Evolutionary conservation across 768 basidiomycete species (phyloP).

Genomic region (Podaxis sp.): DNA sequence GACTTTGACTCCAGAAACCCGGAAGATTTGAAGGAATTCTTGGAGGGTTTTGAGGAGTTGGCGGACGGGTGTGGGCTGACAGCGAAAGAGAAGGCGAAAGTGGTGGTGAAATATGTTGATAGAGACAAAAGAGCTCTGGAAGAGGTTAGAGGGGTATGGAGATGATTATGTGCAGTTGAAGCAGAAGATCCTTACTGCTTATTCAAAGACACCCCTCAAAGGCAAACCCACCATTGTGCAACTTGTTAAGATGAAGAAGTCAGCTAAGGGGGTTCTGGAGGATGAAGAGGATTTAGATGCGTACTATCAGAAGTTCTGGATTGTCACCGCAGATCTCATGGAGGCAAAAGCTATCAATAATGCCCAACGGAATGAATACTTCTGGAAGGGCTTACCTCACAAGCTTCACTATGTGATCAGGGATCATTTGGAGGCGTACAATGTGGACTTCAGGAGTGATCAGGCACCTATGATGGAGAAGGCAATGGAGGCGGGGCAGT

Average conservation of each 20-base stretch:
- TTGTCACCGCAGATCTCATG: not conserved
- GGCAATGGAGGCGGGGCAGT: not conserved
- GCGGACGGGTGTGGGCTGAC: too few relatives aligned
- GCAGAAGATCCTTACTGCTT: constrained; percentile 8
- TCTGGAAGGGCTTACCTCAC: not conserved
- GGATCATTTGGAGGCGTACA: not conserved
- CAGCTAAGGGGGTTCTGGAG: not conserved
- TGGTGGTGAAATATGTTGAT: too few relatives aligned
- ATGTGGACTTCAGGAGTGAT: not conserved
- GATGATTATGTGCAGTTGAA: constrained; percentile 2
- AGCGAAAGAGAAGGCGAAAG: too few relatives aligned
- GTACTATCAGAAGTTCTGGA: not conserved
- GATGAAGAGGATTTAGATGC: not conserved
- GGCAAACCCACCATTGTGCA: not conserved
- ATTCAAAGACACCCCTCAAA: not conserved
- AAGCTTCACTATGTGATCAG: not conserved
- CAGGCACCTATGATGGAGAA: not conserved
- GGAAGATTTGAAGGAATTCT: too few relatives aligned
- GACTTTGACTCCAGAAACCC: too few relatives aligned
- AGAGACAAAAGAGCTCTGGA: too few relatives aligned
- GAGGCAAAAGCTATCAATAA: not conserved
- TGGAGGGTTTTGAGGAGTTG: too few relatives aligned
- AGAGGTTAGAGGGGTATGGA: too few relatives aligned
- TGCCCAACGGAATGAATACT: not conserved
- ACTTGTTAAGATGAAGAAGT: not conserved